A percentile compares a stretch with the other conserved stretches of the same genome.
Evolutionary conservation across 345 rosid genomes (phyloP).

Genomic region (Aegle marmelos): DNA sequence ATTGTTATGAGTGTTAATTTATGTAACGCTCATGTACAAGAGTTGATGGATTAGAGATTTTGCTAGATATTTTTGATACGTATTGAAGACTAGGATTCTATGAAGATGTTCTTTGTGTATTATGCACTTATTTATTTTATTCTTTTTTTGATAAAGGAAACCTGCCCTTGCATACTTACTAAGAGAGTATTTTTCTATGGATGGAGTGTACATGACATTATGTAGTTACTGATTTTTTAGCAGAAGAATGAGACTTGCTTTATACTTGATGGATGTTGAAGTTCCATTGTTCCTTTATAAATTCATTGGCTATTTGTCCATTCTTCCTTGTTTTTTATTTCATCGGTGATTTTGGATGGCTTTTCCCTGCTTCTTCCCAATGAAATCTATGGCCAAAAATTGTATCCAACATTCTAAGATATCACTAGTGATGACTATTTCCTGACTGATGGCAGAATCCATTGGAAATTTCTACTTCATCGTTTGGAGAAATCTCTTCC

Average conservation of each 20-base stretch:
- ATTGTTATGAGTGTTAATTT: neutral
- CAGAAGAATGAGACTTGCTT: neutral
- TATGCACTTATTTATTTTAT: neutral
- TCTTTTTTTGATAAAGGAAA: neutral
- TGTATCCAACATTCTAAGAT: neutral
- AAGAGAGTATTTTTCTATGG: neutral
- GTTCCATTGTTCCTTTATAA: neutral
- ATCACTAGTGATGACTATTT: neutral
- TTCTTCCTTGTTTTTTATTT: neutral
- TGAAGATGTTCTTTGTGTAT: neutral
- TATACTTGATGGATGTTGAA: neutral
- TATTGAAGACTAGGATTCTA: neutral
- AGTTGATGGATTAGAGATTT: neutral
- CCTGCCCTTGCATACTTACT: neutral
- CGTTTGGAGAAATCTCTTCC: conserved; percentile 27
- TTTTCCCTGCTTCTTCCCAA: neutral
- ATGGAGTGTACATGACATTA: neutral
- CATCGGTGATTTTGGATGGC: neutral
- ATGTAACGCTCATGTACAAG: neutral
- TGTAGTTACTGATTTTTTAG: neutral
- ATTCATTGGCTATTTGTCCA: neutral
- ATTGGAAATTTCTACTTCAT: conserved; percentile 39
- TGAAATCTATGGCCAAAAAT: neutral
- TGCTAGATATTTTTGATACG: neutral
- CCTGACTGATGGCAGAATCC: conserved; percentile 41